Conservation (phyloP, 2,329 filamentous ascomycete species). For the Verticillium nonalfalfae region DNA sequence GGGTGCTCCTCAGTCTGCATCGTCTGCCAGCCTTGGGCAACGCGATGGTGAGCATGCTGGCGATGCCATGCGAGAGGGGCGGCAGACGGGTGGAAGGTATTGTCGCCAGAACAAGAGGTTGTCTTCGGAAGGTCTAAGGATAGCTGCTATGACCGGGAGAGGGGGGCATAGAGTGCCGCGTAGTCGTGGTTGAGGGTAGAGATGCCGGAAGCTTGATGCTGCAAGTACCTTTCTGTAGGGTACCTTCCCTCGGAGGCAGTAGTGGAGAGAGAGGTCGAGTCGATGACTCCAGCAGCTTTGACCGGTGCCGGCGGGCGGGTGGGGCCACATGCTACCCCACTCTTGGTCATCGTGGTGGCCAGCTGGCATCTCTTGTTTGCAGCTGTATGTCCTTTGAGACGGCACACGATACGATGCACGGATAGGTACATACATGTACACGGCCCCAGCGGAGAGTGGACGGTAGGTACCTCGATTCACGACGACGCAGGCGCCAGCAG, state of each 20-base stretch:
- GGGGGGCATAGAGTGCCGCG: not conserved
- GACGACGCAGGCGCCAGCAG: too few species aligned
- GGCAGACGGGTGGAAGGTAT: not conserved
- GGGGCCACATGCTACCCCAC: not conserved
- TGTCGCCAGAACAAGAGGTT: not conserved
- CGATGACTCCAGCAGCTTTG: not conserved
- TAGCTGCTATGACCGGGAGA: not conserved
- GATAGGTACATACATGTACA: too few species aligned
- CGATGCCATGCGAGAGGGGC: not conserved
- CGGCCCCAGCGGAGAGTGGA: too few species aligned
- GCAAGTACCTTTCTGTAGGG: too few species aligned
- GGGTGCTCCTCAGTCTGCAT: slow-evolving; percentile 24
- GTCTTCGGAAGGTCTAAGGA: not conserved
- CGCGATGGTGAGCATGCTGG: slow-evolving; percentile 37
- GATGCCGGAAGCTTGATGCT: not conserved
- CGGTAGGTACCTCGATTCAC: too few species aligned
- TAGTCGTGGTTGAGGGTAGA: not conserved
- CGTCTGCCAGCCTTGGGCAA: slow-evolving; percentile 37
- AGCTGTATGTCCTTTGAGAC: too few species aligned
- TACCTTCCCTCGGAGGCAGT: too few species aligned
- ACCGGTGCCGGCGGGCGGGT: not conserved
- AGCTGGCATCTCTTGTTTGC: not conserved
- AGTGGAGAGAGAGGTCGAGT: too few species aligned
- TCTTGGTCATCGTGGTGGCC: not conserved
- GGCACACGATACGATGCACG: too few species aligned